Conservation (phyloP, 164 flowering plant genomes). For the Malania oleifera region DNA sequence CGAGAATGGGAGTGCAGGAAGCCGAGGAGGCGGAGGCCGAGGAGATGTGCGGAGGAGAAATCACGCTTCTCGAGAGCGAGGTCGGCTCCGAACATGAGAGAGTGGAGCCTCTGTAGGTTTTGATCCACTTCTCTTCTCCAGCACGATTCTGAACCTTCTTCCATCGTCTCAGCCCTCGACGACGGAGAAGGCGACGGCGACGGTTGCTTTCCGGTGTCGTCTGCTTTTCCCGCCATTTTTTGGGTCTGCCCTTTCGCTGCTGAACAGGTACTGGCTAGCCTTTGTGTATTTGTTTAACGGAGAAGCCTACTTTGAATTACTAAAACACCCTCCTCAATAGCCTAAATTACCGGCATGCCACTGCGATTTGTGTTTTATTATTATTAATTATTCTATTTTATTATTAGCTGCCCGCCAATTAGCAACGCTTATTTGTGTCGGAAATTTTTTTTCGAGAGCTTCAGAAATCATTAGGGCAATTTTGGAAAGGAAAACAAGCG, state of each 20-base stretch:
- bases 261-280: no score
- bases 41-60: conserved; percentile 58
- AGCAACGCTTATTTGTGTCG: no score
- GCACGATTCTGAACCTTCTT: conserved; percentile 11
- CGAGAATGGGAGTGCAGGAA: conserved; percentile 74
- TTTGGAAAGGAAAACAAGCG: no score
- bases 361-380: no score
- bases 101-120: conserved; percentile 79
- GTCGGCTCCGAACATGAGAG: conserved; percentile 77
- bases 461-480: no score
- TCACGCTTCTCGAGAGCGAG: conserved; percentile 58
- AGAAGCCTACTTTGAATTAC: no score
- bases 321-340: no score
- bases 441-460: no score
- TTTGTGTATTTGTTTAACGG: no score
- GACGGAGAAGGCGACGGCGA: background rate
- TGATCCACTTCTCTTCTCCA: conserved; percentile 77
- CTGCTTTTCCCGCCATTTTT: conserved; percentile 30
- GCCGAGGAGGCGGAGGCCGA: conserved; percentile 73
- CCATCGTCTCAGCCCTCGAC: background rate
- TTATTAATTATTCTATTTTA: no score
- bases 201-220: background rate
- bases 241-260: background rate
- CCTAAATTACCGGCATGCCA: no score
- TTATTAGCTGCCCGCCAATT: no score